A percentile compares a stretch with the other conserved stretches of the same genome.
These are phyloP conservation scores for Coemansia erecta DNA, from an alignment of 192 early-diverging fungal genomes.

Conservation along the genomic window DNA sequence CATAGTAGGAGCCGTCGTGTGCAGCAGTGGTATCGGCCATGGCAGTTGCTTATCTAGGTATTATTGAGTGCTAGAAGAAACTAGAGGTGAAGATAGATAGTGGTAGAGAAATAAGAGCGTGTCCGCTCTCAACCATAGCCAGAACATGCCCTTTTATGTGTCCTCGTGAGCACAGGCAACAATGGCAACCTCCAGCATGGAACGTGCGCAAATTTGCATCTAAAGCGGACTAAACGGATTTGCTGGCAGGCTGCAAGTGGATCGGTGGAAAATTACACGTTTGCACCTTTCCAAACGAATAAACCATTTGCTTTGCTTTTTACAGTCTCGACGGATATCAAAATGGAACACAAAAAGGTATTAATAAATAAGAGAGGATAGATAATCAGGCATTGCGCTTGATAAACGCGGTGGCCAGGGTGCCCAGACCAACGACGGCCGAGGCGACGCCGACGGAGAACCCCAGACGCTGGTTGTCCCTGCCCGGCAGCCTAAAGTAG, in stretches of 20 bases:
- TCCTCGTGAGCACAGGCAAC: background rate
- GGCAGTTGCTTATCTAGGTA: background rate
- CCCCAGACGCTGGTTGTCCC: constrained; percentile 45
- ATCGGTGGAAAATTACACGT: no score
- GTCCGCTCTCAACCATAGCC: background rate
- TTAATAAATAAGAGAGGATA: no score
- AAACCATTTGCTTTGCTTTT: no score
- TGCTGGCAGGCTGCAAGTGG: no score
- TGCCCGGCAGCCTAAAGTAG: constrained; percentile 48
- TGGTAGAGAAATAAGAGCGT: no score
- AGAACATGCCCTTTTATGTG: background rate
- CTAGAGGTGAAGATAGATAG: no score
- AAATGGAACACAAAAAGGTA: no score
- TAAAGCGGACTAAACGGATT: no score
- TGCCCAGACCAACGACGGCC: constrained; percentile 42
- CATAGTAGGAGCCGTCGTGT: constrained; percentile 14
- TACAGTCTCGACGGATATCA: no score
- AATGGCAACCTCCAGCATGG: background rate
- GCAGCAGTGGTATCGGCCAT: constrained; percentile 6
- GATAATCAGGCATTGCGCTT: constrained; percentile 20
- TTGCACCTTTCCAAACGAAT: no score
- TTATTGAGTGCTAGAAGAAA: background rate
- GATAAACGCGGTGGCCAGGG: constrained; percentile 41
- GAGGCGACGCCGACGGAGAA: constrained; percentile 49
- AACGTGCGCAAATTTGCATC: no score